Evolutionary conservation across 805 yeast genomes (phyloP).

Genomic region (Ascoidea rubescens): DNA sequence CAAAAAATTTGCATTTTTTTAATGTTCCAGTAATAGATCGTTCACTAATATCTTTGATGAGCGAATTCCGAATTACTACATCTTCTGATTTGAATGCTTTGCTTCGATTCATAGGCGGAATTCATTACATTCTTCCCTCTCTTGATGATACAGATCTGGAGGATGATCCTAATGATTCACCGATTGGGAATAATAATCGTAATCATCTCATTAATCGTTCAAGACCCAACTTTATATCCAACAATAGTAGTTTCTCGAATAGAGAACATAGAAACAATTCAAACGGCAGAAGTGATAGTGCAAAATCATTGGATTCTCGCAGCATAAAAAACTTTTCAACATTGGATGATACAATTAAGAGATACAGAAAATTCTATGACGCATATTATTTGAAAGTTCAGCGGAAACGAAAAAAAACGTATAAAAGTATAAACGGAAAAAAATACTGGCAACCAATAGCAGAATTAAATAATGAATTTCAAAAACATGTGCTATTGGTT

Average conservation of each 20-base stretch:
- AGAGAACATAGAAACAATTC: not conserved
- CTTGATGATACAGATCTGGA: too few relatives aligned
- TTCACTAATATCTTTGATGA: constrained; percentile 1
- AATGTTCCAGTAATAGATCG: constrained; percentile 14
- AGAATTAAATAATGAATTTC: constrained; percentile 11
- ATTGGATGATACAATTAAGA: constrained; percentile 6
- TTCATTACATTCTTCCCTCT: too few relatives aligned
- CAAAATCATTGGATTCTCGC: too few relatives aligned
- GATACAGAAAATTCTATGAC: constrained; percentile 17
- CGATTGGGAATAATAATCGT: constrained; percentile 1
- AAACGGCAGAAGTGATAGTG: too few relatives aligned
- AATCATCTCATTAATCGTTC: constrained; percentile 11
- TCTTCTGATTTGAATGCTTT: constrained; percentile 2
- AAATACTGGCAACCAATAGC: constrained; percentile 17
- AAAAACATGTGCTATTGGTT: constrained; percentile 22
- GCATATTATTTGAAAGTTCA: constrained; percentile 15
- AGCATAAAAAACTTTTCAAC: too few relatives aligned
- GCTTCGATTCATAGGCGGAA: constrained; percentile 14
- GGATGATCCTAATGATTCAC: too few relatives aligned
- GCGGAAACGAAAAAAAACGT: constrained; percentile 11
- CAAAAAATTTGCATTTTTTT: constrained; percentile 19
- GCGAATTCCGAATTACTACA: not conserved
- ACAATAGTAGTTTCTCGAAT: not conserved
- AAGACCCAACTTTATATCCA: constrained; percentile 3
- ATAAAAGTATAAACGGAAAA: constrained; percentile 16